A percentile compares a stretch with the other conserved stretches of the same genome.
phyloP scores from a whole-genome alignment of 139 green algal species.

The Desmodesmus armatus region DNA sequence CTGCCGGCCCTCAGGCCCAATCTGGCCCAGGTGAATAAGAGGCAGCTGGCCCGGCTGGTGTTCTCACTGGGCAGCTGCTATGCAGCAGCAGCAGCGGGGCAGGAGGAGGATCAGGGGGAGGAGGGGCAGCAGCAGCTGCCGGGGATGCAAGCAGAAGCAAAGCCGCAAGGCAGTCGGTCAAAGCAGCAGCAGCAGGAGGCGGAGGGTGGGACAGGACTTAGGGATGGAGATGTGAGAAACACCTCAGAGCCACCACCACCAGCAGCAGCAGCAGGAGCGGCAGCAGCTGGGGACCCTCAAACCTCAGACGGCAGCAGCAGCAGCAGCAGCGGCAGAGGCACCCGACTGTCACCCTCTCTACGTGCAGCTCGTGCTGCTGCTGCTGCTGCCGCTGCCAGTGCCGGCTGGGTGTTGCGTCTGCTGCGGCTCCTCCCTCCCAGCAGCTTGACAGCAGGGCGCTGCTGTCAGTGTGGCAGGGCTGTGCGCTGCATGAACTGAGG shows the following conservation, averaged over 20 bases:
- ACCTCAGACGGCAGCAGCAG: neutral
- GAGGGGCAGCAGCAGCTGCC: neutral
- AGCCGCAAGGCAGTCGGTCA: neutral
- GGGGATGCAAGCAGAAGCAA: neutral
- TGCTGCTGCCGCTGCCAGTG: no score
- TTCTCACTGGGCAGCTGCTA: conserved; percentile 14
- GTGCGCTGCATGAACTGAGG: conserved; percentile 19
- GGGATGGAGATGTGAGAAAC: no score
- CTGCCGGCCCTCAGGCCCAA: conserved; percentile 14
- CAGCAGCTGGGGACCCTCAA: neutral
- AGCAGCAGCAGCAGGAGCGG: neutral
- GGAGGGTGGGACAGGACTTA: no score
- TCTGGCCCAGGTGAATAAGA: neutral
- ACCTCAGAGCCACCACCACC: neutral
- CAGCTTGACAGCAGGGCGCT: neutral
- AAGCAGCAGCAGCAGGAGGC: neutral
- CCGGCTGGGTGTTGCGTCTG: conserved; percentile 7
- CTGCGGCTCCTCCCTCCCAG: neutral
- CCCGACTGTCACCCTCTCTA: no score
- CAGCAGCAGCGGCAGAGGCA: neutral
- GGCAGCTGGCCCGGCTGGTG: conserved; percentile 12
- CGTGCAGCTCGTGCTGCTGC: no score
- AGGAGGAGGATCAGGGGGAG: neutral
- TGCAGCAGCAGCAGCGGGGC: neutral
- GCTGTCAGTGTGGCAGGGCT: conserved; percentile 17